These are phyloP conservation scores for Omphalotus guepiniiformis DNA, from an alignment of 768 basidiomycete species.

Conservation along the genomic window DNA sequence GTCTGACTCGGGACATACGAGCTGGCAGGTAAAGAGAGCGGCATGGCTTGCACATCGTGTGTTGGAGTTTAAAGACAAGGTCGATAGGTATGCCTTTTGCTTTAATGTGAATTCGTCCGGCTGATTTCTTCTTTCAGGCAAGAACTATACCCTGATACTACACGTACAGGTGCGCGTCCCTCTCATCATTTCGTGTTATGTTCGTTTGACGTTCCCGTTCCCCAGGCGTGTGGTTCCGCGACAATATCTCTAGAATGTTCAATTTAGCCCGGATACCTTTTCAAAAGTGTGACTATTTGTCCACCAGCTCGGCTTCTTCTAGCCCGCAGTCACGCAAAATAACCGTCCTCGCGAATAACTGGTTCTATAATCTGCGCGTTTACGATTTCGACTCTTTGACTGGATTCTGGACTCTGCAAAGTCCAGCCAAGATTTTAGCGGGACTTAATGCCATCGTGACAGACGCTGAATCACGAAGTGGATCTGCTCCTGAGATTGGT, in stretches of 20 bases:
- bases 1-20: constrained; percentile 37
- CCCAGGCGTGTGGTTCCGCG: constrained; percentile 61
- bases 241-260: constrained; percentile 60
- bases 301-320: constrained; percentile 38
- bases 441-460: constrained; percentile 40
- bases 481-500: constrained; percentile 52
- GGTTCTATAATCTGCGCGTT: constrained; percentile 74
- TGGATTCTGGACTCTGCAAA: constrained; percentile 25
- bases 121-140: constrained; percentile 40
- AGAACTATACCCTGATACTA: constrained; percentile 65
- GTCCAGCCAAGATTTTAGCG: constrained; percentile 37
- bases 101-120: not conserved
- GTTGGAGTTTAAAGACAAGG: constrained; percentile 64
- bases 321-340: constrained; percentile 53
- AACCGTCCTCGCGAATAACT: constrained; percentile 69
- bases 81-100: constrained; percentile 51
- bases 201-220: not conserved
- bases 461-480: not conserved
- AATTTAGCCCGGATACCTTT: constrained; percentile 75
- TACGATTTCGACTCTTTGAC: constrained; percentile 36
- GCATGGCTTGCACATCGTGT: constrained; percentile 76
- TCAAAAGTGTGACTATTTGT: constrained; percentile 58
- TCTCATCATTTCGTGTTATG: not conserved
- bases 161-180: constrained; percentile 52
- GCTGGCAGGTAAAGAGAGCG: constrained; percentile 84